Evolutionary conservation across 768 basidiomycete species (phyloP).

Genomic region (Exsudoporus frostii): DNA sequence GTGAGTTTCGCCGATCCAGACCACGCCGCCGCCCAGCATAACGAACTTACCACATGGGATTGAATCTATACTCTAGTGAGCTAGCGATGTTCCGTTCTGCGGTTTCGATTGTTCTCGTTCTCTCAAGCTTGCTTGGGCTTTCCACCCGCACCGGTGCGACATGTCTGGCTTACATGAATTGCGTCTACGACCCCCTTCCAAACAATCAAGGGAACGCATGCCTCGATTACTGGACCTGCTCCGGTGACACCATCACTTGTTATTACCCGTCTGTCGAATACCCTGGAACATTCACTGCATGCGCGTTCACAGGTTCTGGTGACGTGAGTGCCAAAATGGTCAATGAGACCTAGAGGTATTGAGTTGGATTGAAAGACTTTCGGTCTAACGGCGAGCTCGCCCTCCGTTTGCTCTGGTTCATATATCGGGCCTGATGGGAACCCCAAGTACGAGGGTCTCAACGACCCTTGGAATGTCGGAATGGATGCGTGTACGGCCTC

Average conservation of each 20-base stretch:
- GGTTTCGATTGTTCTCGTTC: background rate
- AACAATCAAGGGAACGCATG: conserved; percentile 1
- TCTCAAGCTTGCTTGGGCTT: background rate
- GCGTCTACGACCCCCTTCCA: background rate
- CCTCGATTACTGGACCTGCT: conserved; percentile 10
- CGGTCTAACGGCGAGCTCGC: background rate
- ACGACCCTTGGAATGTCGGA: conserved; percentile 4
- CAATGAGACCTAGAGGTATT: background rate
- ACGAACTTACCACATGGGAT: background rate
- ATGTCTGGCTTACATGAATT: conserved; percentile 4
- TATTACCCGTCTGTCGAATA: conserved; percentile 11
- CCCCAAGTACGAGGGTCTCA: background rate
- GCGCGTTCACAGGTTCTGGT: background rate
- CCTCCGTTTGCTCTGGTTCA: background rate
- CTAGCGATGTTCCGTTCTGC: background rate
- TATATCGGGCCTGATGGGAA: background rate
- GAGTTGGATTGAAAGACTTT: background rate
- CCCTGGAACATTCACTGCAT: conserved; percentile 9
- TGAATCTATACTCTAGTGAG: background rate
- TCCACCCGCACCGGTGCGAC: background rate
- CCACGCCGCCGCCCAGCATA: background rate
- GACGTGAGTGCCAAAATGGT: background rate
- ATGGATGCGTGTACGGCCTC: background rate
- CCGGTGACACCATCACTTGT: conserved; percentile 3
- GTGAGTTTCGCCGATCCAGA: background rate